These are phyloP conservation scores for Inga laurina DNA, from an alignment of 306 rosid genomes.

Conservation along the genomic window DNA sequence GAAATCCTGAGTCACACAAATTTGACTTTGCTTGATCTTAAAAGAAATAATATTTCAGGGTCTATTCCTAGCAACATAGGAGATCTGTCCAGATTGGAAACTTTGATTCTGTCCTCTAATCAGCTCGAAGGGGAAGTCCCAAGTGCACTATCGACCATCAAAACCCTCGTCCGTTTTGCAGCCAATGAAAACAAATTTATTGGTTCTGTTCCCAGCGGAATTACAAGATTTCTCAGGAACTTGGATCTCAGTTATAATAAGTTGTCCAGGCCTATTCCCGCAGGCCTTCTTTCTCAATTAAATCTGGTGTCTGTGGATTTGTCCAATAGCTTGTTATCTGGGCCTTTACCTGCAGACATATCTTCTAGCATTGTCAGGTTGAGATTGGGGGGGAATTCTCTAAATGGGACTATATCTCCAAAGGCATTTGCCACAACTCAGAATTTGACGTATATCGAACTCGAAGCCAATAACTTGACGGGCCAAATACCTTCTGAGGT, in stretches of 20 bases:
- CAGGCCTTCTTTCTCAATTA: constrained; percentile 47
- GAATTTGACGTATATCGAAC: constrained; percentile 59
- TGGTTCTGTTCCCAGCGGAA: constrained; percentile 54
- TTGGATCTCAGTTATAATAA: constrained; percentile 72
- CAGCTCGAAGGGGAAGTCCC: constrained; percentile 52
- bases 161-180: constrained; percentile 61
- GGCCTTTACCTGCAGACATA: constrained; percentile 47
- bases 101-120: constrained; percentile 67
- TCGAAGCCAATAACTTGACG: constrained; percentile 51
- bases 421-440: not conserved
- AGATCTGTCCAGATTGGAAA: constrained; percentile 56
- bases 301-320: constrained; percentile 59
- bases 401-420: constrained; percentile 48
- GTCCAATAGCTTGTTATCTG: constrained; percentile 48
- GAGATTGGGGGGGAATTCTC: constrained; percentile 65
- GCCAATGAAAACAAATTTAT: constrained; percentile 52
- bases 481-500: constrained; percentile 56
- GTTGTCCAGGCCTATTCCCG: constrained; percentile 50
- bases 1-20: constrained; percentile 41
- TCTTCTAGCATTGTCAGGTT: constrained; percentile 57
- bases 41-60: constrained; percentile 34
- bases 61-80: constrained; percentile 49
- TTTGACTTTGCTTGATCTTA: constrained; percentile 59
- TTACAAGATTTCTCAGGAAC: constrained; percentile 45
- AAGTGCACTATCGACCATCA: constrained; percentile 34